Conservation (phyloP, 768 basidiomycete genomes). For the Lentinula aciculospora region DNA sequence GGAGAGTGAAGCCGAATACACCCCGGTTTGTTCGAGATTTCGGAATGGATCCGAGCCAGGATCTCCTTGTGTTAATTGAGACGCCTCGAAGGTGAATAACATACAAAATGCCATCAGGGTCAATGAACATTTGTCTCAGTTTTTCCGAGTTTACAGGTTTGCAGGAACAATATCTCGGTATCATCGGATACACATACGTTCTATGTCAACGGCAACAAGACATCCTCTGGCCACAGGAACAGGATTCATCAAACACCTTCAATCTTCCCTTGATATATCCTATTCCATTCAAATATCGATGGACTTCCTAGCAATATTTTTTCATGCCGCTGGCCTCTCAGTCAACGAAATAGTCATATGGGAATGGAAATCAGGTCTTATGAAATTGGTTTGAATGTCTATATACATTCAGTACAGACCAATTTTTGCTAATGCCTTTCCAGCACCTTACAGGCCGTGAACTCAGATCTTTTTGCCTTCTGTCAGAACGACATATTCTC, state of each 20-base stretch:
- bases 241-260: slow-evolving; percentile 24
- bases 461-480: slow-evolving; percentile 35
- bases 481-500: slow-evolving; percentile 35
- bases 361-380: slow-evolving; percentile 60
- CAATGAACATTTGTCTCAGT: background rate
- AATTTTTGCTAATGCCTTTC: background rate
- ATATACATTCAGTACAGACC: background rate
- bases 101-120: slow-evolving; percentile 9
- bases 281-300: slow-evolving; percentile 53
- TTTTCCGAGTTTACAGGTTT: slow-evolving; percentile 5
- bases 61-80: slow-evolving; percentile 52
- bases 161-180: slow-evolving; percentile 8
- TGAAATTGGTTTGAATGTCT: slow-evolving; percentile 39
- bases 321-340: slow-evolving; percentile 21
- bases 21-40: slow-evolving; percentile 44
- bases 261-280: slow-evolving; percentile 20
- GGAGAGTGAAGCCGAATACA: slow-evolving; percentile 32
- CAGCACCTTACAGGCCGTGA: slow-evolving; percentile 23
- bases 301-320: slow-evolving; percentile 46
- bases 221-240: slow-evolving; percentile 38
- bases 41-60: slow-evolving; percentile 61
- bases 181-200: slow-evolving; percentile 38
- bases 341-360: slow-evolving; percentile 45
- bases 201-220: slow-evolving; percentile 35
- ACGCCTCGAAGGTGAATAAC: slow-evolving; percentile 25